Base-by-base conservation (phyloP, 2,329 filamentous ascomycete genomes). In the Ophiostoma sp. region DNA sequence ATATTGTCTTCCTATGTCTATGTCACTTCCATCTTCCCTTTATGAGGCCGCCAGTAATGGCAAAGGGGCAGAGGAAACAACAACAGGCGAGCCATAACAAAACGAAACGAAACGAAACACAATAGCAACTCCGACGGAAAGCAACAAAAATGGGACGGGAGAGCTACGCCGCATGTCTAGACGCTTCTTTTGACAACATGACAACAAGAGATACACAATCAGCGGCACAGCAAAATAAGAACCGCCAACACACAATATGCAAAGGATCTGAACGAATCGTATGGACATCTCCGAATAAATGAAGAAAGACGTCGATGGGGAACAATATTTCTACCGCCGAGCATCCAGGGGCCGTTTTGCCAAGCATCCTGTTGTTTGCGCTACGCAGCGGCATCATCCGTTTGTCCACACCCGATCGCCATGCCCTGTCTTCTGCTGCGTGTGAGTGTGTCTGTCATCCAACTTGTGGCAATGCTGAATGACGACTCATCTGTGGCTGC, bases 311-410 rank as follows among this genome's bases (percentile, higher is more conserved):
- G 50, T 25, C 25, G 22, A 12, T 25, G 55, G 28, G 17, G 28
- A 31, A 25, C 59, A 64, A 39, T 39, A 64, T 63, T 63, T 25
- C 36, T 22, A 28, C 63, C 45, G 42, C 42, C 48, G 28, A 25
- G 45, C 31, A 52, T 15, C 42, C 42, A 31, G 31, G 28, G 28
- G 8, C 45, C 7, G 5, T 55, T 39, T 39, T 69, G 66, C 66
- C 66, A 69, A 69, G 66, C 28, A 36, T 48, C 19, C 45, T 17
- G 45, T 55, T 17, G 45, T 55, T 48, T 36, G 66, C 66, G 45
- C 66, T 55, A 69, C 45, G 42, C 66, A 17, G 45, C 66, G 66
- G 66, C 66, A 52, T 52, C 66, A 39, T 39, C 66, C 66, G 66
- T 39, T 19, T 33, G 17, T 52, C 61, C 61, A 22, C n/a, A 45